Conservation (phyloP, 306 rosid genomes). For the Abrus precatorius region DNA sequence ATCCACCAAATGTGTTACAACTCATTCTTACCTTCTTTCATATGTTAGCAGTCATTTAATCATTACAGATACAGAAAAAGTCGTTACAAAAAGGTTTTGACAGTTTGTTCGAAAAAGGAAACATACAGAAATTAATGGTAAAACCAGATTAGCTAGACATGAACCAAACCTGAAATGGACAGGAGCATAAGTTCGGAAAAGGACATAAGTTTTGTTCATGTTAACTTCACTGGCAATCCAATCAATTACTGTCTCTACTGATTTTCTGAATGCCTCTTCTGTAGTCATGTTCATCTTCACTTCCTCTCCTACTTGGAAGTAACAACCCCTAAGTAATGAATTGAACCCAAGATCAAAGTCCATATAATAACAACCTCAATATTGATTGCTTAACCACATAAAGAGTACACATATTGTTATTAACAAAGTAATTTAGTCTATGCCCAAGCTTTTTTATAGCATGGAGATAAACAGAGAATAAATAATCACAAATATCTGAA, state of each 20-base stretch:
- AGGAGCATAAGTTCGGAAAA: constrained; percentile 87
- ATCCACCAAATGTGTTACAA: constrained; percentile 44
- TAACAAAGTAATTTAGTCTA: background rate
- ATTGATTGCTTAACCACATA: constrained; percentile 25
- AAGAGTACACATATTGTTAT: constrained; percentile 9
- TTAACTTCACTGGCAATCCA: constrained; percentile 75
- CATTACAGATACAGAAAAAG: background rate
- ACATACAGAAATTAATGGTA: constrained; percentile 11
- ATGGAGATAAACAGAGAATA: constrained; percentile 17
- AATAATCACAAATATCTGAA: background rate
- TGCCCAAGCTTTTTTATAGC: background rate
- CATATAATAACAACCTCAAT: constrained; percentile 5
- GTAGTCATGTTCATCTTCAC: constrained; percentile 80
- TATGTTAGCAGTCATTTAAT: background rate
- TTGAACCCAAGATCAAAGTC: constrained; percentile 48
- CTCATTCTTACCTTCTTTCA: constrained; percentile 21
- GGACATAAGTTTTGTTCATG: constrained; percentile 74
- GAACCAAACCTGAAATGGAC: constrained; percentile 88
- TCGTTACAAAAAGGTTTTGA: background rate
- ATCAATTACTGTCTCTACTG: constrained; percentile 68
- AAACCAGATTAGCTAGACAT: constrained; percentile 22
- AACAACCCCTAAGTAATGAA: constrained; percentile 74
- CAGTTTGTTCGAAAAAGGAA: constrained; percentile 15
- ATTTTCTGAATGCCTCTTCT: constrained; percentile 71
- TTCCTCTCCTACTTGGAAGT: constrained; percentile 77